A percentile compares a stretch with the other conserved stretches of the same genome.
phyloP scores from a whole-genome alignment of 2,329 filamentous ascomycete genomes.

The Lachnum nothofagi region DNA sequence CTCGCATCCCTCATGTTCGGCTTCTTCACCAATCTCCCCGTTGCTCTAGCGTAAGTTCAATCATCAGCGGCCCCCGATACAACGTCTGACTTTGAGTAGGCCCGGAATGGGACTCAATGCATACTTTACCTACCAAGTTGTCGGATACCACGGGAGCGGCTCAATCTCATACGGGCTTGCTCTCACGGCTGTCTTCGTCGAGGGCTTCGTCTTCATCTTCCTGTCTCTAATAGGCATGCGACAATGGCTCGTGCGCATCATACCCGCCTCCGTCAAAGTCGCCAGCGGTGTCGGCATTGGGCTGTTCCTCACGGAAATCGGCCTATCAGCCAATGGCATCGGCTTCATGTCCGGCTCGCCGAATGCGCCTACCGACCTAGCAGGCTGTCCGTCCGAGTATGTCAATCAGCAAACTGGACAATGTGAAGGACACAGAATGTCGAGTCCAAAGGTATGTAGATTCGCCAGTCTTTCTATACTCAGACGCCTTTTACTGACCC shows the following conservation, averaged over 20 bases:
- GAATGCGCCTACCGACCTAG: constrained; percentile 69
- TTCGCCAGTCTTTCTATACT: not conserved
- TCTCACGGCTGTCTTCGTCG: constrained; percentile 59
- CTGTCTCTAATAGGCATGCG: constrained; percentile 64
- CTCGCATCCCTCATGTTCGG: constrained; percentile 73
- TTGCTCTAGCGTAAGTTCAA: constrained; percentile 61
- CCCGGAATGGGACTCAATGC: constrained; percentile 65
- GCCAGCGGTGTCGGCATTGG: constrained; percentile 63
- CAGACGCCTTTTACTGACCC: not conserved
- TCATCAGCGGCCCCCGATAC: not conserved
- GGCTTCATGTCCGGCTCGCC: constrained; percentile 69
- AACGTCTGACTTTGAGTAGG: constrained; percentile 34
- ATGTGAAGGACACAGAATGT: constrained; percentile 62
- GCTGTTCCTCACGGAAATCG: constrained; percentile 59
- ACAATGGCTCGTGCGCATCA: constrained; percentile 65
- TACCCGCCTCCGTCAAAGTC: constrained; percentile 60
- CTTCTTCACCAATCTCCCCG: constrained; percentile 74
- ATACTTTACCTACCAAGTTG: constrained; percentile 63
- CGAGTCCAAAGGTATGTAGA: constrained; percentile 59
- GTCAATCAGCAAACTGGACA: constrained; percentile 43
- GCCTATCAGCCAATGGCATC: constrained; percentile 74
- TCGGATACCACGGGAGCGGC: constrained; percentile 55
- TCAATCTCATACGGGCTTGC: constrained; percentile 54
- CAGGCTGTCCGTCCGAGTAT: constrained; percentile 61
- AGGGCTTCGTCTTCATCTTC: constrained; percentile 60